A percentile compares a stretch with the other conserved stretches of the same genome.
Conservation (phyloP, 2,329 filamentous ascomycete species). For the Blastomyces emzantsi region DNA sequence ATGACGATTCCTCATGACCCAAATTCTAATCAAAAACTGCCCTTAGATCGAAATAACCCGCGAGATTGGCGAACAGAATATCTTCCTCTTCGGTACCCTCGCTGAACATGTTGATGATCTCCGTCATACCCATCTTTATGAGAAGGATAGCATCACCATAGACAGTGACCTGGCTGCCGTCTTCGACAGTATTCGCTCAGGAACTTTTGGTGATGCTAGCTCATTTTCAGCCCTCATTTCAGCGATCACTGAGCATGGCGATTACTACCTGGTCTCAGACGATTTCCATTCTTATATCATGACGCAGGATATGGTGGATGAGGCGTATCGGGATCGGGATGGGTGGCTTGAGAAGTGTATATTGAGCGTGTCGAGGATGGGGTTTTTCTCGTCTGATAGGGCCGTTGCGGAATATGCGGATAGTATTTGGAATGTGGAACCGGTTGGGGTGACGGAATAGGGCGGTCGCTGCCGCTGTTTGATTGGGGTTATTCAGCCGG, state of each 20-base stretch:
- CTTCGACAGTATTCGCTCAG: slow-evolving; percentile 70
- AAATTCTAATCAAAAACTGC: slow-evolving; percentile 8
- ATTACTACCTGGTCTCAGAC: slow-evolving; percentile 96
- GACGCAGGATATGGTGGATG: slow-evolving; percentile 83
- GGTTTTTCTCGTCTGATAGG: slow-evolving; percentile 90
- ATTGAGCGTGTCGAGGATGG: slow-evolving; percentile 82
- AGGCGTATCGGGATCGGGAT: slow-evolving; percentile 84
- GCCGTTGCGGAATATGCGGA: slow-evolving; percentile 98
- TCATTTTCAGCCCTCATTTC: slow-evolving; percentile 76
- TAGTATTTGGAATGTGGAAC: slow-evolving; percentile 94
- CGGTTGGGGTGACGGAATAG: slow-evolving; percentile 40
- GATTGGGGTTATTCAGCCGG: background rate
- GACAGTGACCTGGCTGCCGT: slow-evolving; percentile 71
- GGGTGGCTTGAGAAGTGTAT: slow-evolving; percentile 90
- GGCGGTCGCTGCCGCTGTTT: background rate
- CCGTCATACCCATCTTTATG: slow-evolving; percentile 77
- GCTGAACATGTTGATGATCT: slow-evolving; percentile 95
- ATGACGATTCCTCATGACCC: slow-evolving; percentile 1
- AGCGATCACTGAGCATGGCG: slow-evolving; percentile 82
- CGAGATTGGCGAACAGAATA: slow-evolving; percentile 92
- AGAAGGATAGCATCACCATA: slow-evolving; percentile 56
- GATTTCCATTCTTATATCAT: slow-evolving; percentile 94
- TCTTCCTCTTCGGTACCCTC: slow-evolving; percentile 96
- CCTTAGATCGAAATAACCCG: slow-evolving; percentile 86
- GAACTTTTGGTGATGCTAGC: slow-evolving; percentile 68